phyloP scores from a whole-genome alignment of 148 eudicot species.

The Vaccinium myrtillus region DNA sequence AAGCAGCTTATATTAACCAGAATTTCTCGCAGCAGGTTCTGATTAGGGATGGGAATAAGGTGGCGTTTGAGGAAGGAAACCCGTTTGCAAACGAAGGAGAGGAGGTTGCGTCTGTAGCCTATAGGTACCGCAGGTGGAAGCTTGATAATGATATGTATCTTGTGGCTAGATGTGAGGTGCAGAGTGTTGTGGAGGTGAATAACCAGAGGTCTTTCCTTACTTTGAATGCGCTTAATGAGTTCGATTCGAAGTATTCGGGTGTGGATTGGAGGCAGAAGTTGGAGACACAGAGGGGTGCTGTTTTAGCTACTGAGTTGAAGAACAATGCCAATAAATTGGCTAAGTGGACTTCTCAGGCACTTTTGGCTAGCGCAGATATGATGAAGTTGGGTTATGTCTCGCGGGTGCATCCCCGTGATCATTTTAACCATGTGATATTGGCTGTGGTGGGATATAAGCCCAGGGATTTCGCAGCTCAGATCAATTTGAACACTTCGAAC shows the following conservation, averaged over 20 bases:
- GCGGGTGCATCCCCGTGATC: constrained; percentile 96
- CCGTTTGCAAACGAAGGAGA: constrained; percentile 93
- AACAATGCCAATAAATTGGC: constrained; percentile 93
- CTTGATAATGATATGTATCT: constrained; percentile 68
- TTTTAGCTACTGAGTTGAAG: constrained; percentile 92
- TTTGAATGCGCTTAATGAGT: constrained; percentile 85
- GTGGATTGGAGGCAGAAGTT: constrained; percentile 96
- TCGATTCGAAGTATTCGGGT: constrained; percentile 87
- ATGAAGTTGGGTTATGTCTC: constrained; percentile 96
- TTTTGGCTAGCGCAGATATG: constrained; percentile 87
- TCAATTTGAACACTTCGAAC: constrained; percentile 72
- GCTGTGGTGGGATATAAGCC: constrained; percentile 97
- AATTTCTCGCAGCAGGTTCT: constrained; percentile 94
- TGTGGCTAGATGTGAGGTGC: constrained; percentile 83
- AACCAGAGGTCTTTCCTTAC: constrained; percentile 71
- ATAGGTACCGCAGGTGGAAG: constrained; percentile 93
- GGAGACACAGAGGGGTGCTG: constrained; percentile 97
- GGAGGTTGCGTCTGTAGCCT: constrained; percentile 86
- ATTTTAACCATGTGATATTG: constrained; percentile 80
- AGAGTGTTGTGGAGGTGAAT: constrained; percentile 68
- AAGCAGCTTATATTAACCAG: constrained; percentile 91
- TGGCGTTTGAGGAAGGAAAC: constrained; percentile 79
- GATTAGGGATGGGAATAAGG: constrained; percentile 73
- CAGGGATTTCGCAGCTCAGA: constrained; percentile 83
- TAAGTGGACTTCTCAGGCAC: constrained; percentile 91